Evolutionary conservation across 331 rosid species (phyloP).

Genomic region (Quercus lobata): DNA sequence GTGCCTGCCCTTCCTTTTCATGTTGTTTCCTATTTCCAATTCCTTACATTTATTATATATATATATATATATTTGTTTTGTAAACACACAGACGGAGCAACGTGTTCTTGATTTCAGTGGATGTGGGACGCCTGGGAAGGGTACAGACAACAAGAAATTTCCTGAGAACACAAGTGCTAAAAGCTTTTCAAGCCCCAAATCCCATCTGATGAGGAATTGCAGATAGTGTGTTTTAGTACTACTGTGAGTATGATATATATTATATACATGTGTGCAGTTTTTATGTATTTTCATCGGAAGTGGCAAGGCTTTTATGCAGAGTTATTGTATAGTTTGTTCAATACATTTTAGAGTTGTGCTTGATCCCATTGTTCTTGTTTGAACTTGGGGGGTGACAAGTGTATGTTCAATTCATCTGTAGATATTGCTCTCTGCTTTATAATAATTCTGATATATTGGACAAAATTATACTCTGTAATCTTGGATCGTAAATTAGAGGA

Average conservation of each 20-base stretch:
- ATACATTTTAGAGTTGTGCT: background rate
- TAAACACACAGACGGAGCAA: constrained; percentile 53
- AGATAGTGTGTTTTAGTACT: constrained; percentile 32
- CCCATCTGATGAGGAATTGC: constrained; percentile 72
- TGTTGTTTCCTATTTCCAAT: background rate
- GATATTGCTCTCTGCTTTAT: too few relatives aligned
- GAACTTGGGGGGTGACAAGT: background rate
- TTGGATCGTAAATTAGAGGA: too few relatives aligned
- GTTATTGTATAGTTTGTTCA: background rate
- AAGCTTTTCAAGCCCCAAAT: constrained; percentile 62
- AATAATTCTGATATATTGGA: too few relatives aligned
- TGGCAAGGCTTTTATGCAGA: background rate
- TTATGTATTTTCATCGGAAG: background rate
- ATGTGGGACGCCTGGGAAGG: constrained; percentile 76
- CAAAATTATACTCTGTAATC: too few relatives aligned
- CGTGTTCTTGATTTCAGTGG: constrained; percentile 90
- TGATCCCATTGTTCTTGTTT: background rate
- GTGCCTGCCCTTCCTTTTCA: background rate
- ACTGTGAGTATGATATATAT: background rate
- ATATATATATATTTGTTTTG: background rate
- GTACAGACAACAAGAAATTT: constrained; percentile 40
- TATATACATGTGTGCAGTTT: background rate
- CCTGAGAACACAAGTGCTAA: constrained; percentile 17
- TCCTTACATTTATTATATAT: background rate
- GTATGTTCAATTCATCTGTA: background rate